Evolutionary conservation across 768 basidiomycete species (phyloP).

Genomic region (Leccinum aurantiacum): DNA sequence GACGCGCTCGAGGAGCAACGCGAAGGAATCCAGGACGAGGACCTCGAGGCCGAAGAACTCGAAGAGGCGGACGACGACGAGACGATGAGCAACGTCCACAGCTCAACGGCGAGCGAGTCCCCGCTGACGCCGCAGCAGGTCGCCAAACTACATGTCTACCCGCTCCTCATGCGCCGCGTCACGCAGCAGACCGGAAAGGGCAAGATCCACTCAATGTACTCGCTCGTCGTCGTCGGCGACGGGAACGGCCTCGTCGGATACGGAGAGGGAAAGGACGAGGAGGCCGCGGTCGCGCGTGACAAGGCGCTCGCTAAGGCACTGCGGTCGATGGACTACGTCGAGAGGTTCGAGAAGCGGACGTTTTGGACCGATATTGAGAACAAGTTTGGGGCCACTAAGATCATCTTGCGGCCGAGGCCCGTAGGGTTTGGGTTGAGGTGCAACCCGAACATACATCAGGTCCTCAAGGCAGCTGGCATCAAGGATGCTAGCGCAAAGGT

Average conservation of each 20-base stretch:
- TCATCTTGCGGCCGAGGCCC: slow-evolving; percentile 78
- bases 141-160: slow-evolving; percentile 39
- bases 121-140: slow-evolving; percentile 25
- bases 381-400: slow-evolving; percentile 82
- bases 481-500: slow-evolving; percentile 95
- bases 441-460: slow-evolving; percentile 84
- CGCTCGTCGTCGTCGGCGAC: slow-evolving; percentile 75
- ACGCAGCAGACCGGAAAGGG: slow-evolving; percentile 94
- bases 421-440: slow-evolving; percentile 92
- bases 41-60: slow-evolving; percentile 11
- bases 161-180: slow-evolving; percentile 54
- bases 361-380: slow-evolving; percentile 85
- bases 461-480: slow-evolving; percentile 92
- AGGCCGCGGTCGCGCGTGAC: slow-evolving; percentile 48
- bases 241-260: slow-evolving; percentile 81
- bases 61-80: slow-evolving; percentile 25
- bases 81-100: slow-evolving; percentile 12
- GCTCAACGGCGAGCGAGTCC: slow-evolving; percentile 15
- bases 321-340: slow-evolving; percentile 88
- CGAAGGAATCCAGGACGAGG: slow-evolving; percentile 12
- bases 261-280: slow-evolving; percentile 76
- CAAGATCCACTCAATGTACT: slow-evolving; percentile 65
- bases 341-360: slow-evolving; percentile 93
- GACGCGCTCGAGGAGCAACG: slow-evolving; percentile 5
- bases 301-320: slow-evolving; percentile 72